Conservation (phyloP, 2,329 filamentous ascomycete species). For the Aspergillus piperis region DNA sequence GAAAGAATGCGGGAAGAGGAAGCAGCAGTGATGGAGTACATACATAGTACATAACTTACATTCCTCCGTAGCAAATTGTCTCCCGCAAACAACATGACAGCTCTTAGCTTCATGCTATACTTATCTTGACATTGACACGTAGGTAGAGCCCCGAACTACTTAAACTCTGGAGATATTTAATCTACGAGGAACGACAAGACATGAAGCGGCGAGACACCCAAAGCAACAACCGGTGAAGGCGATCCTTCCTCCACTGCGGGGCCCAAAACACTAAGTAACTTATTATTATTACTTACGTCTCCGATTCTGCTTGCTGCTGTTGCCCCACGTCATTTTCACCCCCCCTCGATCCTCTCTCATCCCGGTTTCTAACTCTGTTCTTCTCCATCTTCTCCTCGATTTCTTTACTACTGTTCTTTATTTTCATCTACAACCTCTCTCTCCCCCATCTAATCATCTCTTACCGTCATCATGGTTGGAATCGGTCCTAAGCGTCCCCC, state of each 20-base stretch:
- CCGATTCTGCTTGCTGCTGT: neutral
- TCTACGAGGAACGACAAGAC: neutral
- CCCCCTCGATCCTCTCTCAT: constrained; percentile 4
- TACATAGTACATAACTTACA: too few species aligned
- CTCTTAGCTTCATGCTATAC: too few species aligned
- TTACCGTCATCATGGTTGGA: constrained; percentile 59
- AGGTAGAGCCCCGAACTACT: too few species aligned
- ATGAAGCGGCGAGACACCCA: neutral
- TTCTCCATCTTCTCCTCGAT: constrained; percentile 2
- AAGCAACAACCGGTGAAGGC: constrained; percentile 17
- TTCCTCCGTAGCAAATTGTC: too few species aligned
- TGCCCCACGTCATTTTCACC: constrained; percentile 8
- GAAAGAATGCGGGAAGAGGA: too few species aligned
- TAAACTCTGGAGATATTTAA: neutral
- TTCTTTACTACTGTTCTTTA: constrained; percentile 3
- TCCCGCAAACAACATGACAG: too few species aligned
- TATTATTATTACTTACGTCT: neutral
- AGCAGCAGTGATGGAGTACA: too few species aligned
- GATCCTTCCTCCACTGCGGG: constrained; percentile 5
- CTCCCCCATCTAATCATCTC: neutral
- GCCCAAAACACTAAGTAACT: neutral
- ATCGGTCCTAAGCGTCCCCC: constrained; percentile 64
- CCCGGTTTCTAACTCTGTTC: constrained; percentile 1
- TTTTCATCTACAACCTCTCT: constrained; percentile 1
- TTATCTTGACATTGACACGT: too few species aligned